Conservation (phyloP, 768 basidiomycete species). For the Naematelia aurantialba region DNA sequence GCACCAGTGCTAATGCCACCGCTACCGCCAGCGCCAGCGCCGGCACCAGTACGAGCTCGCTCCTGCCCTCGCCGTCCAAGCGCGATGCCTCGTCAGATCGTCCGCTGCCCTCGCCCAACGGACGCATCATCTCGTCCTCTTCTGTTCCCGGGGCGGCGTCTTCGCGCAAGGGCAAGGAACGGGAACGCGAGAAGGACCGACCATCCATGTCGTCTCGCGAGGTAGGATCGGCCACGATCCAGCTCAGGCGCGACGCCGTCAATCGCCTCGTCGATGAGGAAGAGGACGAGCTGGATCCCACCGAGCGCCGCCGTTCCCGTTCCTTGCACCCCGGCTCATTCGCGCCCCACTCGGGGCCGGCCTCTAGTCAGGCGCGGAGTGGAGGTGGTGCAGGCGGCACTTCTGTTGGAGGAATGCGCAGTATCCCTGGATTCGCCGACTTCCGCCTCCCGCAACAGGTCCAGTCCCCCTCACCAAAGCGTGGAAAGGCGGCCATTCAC, state of each 20-base stretch:
- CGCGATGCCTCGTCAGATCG: not conserved
- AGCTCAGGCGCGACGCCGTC: conserved; percentile 27
- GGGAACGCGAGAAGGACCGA: conserved; percentile 7
- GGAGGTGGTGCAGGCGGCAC: not conserved
- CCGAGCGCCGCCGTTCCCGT: not conserved
- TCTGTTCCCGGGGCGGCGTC: conserved; percentile 2
- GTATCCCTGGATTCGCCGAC: not conserved
- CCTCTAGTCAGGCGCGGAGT: too few species aligned
- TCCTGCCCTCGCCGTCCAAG: not conserved
- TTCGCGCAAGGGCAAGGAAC: conserved; percentile 15
- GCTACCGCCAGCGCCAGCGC: not conserved
- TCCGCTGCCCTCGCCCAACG: not conserved
- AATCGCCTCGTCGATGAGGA: conserved; percentile 27
- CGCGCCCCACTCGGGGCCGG: not conserved
- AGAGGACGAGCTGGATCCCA: conserved; percentile 7
- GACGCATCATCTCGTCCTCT: not conserved
- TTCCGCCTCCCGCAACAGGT: not conserved
- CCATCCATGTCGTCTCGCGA: conserved; percentile 15
- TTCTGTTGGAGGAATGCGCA: not conserved
- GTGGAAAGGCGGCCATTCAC: not conserved
- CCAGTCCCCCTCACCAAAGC: not conserved
- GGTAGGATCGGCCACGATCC: conserved; percentile 39
- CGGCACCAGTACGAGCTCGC: not conserved
- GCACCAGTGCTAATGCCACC: too few species aligned
- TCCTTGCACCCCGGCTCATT: not conserved